These are phyloP conservation scores for Xylaria acuta DNA, from an alignment of 495 filamentous ascomycete species.

Conservation along the genomic window DNA sequence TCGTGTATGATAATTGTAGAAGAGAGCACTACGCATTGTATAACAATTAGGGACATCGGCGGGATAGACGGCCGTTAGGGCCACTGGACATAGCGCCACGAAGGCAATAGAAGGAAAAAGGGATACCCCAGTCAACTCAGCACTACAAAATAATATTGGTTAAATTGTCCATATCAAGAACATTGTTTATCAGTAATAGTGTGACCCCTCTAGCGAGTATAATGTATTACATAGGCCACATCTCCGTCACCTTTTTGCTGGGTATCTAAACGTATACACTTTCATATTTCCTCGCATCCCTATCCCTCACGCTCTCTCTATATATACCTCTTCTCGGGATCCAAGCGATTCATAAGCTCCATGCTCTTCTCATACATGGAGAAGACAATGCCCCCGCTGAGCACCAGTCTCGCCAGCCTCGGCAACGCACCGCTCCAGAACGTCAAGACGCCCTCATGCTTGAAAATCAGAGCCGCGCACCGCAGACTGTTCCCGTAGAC, in stretches of 20 bases:
- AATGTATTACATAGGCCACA: constrained; percentile 1
- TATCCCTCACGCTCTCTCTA: constrained; percentile 42
- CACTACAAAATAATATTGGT: not conserved
- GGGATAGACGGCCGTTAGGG: not conserved
- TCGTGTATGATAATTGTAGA: constrained; percentile 11
- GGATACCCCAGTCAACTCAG: not conserved
- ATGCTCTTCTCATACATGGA: constrained; percentile 99
- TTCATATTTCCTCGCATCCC: not conserved
- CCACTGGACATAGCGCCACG: not conserved
- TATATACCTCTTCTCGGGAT: constrained; percentile 86
- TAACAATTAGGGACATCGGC: not conserved
- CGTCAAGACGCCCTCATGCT: constrained; percentile 85
- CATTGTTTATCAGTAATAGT: not conserved
- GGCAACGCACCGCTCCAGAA: constrained; percentile 96
- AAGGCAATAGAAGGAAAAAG: not conserved
- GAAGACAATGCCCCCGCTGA: constrained; percentile 97
- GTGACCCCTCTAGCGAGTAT: not conserved
- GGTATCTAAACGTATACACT: constrained; percentile 25
- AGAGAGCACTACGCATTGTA: not conserved
- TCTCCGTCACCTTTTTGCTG: constrained; percentile 11
- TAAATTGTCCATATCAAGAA: not conserved
- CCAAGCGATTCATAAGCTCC: constrained; percentile 78
- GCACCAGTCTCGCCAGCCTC: constrained; percentile 77
- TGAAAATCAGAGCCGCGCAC: constrained; percentile 83
- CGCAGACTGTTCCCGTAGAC: constrained; percentile 89